Percentiles rank a stretch among this genome's conserved stretches.
phyloP scores from a whole-genome alignment of 1,139 yeast species.

The Kodamaea alishanica region DNA sequence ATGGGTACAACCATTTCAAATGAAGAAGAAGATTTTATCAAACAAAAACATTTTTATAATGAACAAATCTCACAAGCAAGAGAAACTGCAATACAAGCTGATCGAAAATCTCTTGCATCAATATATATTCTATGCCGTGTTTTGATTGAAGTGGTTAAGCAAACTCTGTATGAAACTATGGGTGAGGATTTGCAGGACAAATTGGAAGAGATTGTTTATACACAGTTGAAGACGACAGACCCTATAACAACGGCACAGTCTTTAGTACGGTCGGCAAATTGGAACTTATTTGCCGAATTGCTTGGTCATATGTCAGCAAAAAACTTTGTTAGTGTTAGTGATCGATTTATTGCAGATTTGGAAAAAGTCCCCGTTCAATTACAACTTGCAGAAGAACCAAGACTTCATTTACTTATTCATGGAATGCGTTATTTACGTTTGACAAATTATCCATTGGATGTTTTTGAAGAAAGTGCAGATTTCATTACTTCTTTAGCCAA shows the following conservation, averaged over 20 bases:
- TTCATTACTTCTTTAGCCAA: conserved; percentile 82
- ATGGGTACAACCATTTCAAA: conserved; percentile 7
- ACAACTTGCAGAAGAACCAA: conserved; percentile 60
- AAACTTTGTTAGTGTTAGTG: conserved; percentile 83
- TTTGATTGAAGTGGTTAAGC: conserved; percentile 86
- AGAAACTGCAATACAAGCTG: conserved; percentile 76
- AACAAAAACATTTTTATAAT: conserved; percentile 27
- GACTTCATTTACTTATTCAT: conserved; percentile 69
- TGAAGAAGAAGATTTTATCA: conserved; percentile 18
- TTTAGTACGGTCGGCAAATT: conserved; percentile 79
- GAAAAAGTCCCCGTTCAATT: conserved; percentile 63
- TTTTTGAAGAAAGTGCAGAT: conserved; percentile 89
- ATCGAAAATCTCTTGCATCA: conserved; percentile 79
- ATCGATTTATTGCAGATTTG: conserved; percentile 86
- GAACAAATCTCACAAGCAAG: conserved; percentile 55
- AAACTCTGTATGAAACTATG: conserved; percentile 66
- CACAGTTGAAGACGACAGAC: conserved; percentile 84
- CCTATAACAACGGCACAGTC: conserved; percentile 65
- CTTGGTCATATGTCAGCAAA: conserved; percentile 87
- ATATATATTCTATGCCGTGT: conserved; percentile 92
- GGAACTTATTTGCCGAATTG: conserved; percentile 88
- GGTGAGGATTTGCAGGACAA: conserved; percentile 82
- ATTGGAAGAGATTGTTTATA: conserved; percentile 88
- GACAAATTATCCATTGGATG: conserved; percentile 81
- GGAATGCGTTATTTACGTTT: conserved; percentile 87